Evolutionary conservation across 1,284 basidiomycete genomes (phyloP), one percentile per base, ranked within the genome.

Genomic region (Testicularia cyperi): DNA sequence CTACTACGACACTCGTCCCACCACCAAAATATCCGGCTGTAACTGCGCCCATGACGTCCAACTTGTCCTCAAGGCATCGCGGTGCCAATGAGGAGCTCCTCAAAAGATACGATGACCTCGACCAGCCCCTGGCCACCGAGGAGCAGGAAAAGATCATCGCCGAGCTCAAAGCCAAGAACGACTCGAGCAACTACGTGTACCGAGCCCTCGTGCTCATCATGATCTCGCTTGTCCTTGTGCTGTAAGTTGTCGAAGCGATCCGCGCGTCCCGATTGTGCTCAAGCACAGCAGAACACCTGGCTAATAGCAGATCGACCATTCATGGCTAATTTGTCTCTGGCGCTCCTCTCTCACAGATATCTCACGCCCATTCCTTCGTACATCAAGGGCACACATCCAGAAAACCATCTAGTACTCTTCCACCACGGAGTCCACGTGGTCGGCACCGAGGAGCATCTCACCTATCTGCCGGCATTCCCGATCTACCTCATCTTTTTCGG

Each of bases 291-390:
- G n/a, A n/a, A n/a, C n/a, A n/a, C n/a, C n/a, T n/a, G n/a, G n/a
- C n/a, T n/a, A n/a, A n/a, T n/a, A n/a, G n/a, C n/a, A n/a, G n/a
- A n/a, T n/a, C n/a, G n/a, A n/a, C n/a, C n/a, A n/a, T n/a, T n/a
- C n/a, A n/a, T n/a, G n/a, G n/a, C n/a, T n/a, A n/a, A n/a, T n/a
- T n/a, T n/a, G n/a, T n/a, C n/a, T n/a, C n/a, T n/a, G n/a, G n/a
- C n/a, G n/a, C n/a, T n/a, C n/a, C n/a, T n/a, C 22, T 15, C 51
- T 15, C 12, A 33, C 29, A 65, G 61, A 20, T 74, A 73, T 44
- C 46, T 74, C 13, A 70, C 70, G 1, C 74, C 74, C 13, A 52
- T 76, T 23, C 74, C 74, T 2, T 58, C 65, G 9, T 76, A 75
- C 52, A 44, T 70, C 24, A 38, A 49, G 22, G 72, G 72, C 13